Percentiles rank a stretch among this genome's conserved stretches.
phyloP scores from a whole-genome alignment of 2,329 filamentous ascomycete species.

The Aspergillus uvarum region DNA sequence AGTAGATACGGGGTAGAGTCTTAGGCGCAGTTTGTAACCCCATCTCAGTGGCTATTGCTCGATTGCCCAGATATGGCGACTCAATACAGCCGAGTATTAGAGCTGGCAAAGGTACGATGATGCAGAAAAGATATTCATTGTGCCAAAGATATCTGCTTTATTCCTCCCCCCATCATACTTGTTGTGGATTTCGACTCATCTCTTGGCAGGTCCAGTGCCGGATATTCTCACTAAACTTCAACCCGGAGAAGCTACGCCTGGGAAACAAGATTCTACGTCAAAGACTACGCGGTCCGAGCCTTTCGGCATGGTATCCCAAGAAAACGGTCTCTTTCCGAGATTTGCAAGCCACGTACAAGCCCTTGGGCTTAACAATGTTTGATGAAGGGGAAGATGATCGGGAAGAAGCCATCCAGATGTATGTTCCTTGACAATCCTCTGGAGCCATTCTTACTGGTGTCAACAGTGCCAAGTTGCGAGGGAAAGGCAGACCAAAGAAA shows the following conservation, averaged over 20 bases:
- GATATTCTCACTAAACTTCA: slow-evolving; percentile 88
- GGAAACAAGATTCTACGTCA: slow-evolving; percentile 93
- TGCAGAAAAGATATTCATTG: background rate
- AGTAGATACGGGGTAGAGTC: background rate
- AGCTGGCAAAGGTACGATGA: slow-evolving; percentile 71
- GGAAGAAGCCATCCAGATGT: slow-evolving; percentile 63
- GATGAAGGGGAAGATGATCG: slow-evolving; percentile 78
- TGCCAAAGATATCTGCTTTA: background rate
- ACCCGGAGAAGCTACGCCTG: slow-evolving; percentile 75
- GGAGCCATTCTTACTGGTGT: slow-evolving; percentile 1
- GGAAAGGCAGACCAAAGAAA: slow-evolving; percentile 88
- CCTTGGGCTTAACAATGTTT: slow-evolving; percentile 63
- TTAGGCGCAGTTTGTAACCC: background rate
- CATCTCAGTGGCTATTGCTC: background rate
- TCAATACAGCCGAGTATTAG: slow-evolving; percentile 55
- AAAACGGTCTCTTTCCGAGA: slow-evolving; percentile 70
- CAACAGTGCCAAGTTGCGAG: slow-evolving; percentile 68
- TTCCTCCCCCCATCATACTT: no score
- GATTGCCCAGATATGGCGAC: slow-evolving; percentile 46
- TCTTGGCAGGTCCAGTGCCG: slow-evolving; percentile 73
- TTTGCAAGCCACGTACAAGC: slow-evolving; percentile 66
- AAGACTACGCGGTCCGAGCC: slow-evolving; percentile 75
- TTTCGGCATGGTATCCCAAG: slow-evolving; percentile 86
- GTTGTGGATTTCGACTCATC: background rate
- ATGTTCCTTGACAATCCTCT: slow-evolving; percentile 39